Evolutionary conservation across 2,329 filamentous ascomycete genomes (phyloP), one percentile per base, ranked within the genome.

Genomic region (Neofusicoccum sp.): DNA sequence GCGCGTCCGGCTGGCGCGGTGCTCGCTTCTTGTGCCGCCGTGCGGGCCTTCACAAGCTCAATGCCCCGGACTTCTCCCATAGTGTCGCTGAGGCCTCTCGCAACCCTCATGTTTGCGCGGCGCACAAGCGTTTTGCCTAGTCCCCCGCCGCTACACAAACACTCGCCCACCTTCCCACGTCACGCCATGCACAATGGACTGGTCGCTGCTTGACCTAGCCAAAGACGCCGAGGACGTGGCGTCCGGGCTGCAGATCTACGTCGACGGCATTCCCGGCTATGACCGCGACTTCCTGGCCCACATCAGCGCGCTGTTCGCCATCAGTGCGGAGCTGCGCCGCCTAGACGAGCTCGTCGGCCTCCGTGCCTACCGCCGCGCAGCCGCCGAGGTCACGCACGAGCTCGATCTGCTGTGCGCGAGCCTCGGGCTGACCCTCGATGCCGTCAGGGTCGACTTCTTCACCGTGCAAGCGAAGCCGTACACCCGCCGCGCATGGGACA

Each of bases 221-320:
- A 76, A 79, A 68, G 77, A 79, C 62, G 81, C 83, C 65, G 81
- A 85, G 70, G 82, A 85, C 54, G 79, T 83, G 66, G 83, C 83
- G 56, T 76, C 78, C 58, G 80, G 79, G 63, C 78, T 87, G 65
- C 76, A 77, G 65, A 69, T 74, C 45, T 85, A 86, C 71, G 74
- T 82, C 56, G 76, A 77, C 62, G 78, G 80, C 66, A 79, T 87
- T 54, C 80, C 82, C 6, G 77, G 83, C 59, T 74, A 81, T 67
- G 76, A 80, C 37, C 79, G 81, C 36, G 81, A 84, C 47, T 83
- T 87, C 67, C 84, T 83, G 29, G 77, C 77, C 36, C 72, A 83
- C 33, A 83, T 87, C 59, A 79, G 81, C 61, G 79, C 84, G 64
- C 77, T 87, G 29, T 85, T 83, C 69, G 78, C 78, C 58, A 82